Conservation (phyloP, 768 basidiomycete species). For the Lactifluus rugatus region DNA sequence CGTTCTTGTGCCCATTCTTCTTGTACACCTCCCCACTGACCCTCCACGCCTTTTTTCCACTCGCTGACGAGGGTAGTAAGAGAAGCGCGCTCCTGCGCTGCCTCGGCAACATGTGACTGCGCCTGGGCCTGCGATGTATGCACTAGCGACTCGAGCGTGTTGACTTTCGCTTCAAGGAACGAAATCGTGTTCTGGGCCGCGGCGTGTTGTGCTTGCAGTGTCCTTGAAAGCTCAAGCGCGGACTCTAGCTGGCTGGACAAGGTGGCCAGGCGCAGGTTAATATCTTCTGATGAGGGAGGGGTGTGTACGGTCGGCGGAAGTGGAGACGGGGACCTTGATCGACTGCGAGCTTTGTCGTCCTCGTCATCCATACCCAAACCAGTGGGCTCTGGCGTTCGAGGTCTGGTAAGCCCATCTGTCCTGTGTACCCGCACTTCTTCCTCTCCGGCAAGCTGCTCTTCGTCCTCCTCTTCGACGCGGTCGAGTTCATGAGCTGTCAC, state of each 20-base stretch:
- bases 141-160: conserved; percentile 56
- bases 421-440: conserved; percentile 36
- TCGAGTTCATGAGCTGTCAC: conserved; percentile 61
- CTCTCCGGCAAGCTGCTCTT: conserved; percentile 38
- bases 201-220: conserved; percentile 68
- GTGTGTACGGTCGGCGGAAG: conserved; percentile 18
- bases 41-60: conserved; percentile 75
- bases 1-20: conserved; percentile 80
- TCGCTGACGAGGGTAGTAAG: conserved; percentile 47
- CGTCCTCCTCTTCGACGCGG: conserved; percentile 66
- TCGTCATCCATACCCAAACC: conserved; percentile 42
- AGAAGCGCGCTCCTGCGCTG: conserved; percentile 36
- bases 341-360: conserved; percentile 32
- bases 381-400: conserved; percentile 74
- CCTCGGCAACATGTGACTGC: conserved; percentile 29
- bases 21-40: conserved; percentile 65
- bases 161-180: conserved; percentile 58
- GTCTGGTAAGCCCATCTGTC: conserved; percentile 54
- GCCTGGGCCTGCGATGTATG: conserved; percentile 37
- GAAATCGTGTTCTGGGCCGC: conserved; percentile 69
- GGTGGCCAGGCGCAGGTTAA: conserved; percentile 50
- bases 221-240: conserved; percentile 61
- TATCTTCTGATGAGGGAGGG: conserved; percentile 37
- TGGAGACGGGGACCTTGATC: conserved; percentile 22
- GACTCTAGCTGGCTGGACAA: conserved; percentile 66